Conservation (phyloP, 2,329 filamentous ascomycete genomes). For the Beauveria scarabaeidicola region DNA sequence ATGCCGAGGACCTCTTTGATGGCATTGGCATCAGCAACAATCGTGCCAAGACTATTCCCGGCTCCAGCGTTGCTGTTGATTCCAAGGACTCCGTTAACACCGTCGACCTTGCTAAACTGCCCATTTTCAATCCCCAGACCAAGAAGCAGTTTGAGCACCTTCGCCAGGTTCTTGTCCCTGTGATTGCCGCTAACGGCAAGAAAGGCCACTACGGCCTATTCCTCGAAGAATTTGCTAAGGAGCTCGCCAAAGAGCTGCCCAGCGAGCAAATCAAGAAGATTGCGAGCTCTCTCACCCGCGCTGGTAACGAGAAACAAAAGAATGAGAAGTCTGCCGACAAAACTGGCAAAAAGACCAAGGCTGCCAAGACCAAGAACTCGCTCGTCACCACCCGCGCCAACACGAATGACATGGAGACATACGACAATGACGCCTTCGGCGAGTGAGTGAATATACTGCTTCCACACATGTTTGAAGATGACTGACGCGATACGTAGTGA, state of each 20-base stretch:
- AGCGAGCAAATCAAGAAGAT: slow-evolving; percentile 97
- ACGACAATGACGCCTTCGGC: slow-evolving; percentile 73
- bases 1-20: slow-evolving; percentile 87
- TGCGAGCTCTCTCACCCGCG: slow-evolving; percentile 73
- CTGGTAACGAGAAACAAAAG: slow-evolving; percentile 97
- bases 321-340: slow-evolving; percentile 94
- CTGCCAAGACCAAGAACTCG: slow-evolving; percentile 86
- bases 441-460: slow-evolving; percentile 52
- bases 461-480: not conserved
- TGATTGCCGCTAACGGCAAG: slow-evolving; percentile 67
- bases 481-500: slow-evolving; percentile 4
- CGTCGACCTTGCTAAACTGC: slow-evolving; percentile 70
- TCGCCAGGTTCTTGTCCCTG: slow-evolving; percentile 67
- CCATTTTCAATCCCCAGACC: slow-evolving; percentile 81
- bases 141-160: slow-evolving; percentile 80
- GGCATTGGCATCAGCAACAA: slow-evolving; percentile 57
- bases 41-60: slow-evolving; percentile 59
- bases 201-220: slow-evolving; percentile 88
- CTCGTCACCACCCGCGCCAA: slow-evolving; percentile 59
- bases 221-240: slow-evolving; percentile 83
- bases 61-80: slow-evolving; percentile 60
- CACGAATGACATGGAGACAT: slow-evolving; percentile 62
- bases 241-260: slow-evolving; percentile 75
- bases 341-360: slow-evolving; percentile 93
- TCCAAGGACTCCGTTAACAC: slow-evolving; percentile 65